These are phyloP conservation scores for Russula abietina DNA, from an alignment of 768 basidiomycete species.

Conservation along the genomic window DNA sequence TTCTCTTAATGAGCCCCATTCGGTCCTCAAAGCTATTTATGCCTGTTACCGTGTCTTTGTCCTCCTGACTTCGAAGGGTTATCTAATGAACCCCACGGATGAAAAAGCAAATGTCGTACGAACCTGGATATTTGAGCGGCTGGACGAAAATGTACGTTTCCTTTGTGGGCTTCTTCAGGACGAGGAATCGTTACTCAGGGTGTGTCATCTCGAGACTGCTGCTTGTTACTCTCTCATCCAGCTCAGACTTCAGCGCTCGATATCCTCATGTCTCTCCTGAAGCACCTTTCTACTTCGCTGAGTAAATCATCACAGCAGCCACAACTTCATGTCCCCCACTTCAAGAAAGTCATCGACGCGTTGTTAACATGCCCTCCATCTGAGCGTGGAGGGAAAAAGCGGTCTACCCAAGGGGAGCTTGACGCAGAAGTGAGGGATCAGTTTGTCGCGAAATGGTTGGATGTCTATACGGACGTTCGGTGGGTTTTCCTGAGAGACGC, in stretches of 20 bases:
- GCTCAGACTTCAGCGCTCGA: conserved; percentile 61
- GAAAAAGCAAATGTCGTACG: conserved; percentile 57
- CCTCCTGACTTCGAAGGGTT: conserved; percentile 49
- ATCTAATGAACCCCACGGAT: conserved; percentile 49
- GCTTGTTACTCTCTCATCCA: conserved; percentile 11
- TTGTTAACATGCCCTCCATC: conserved; percentile 60
- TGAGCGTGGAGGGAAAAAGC: conserved; percentile 27
- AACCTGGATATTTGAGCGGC: conserved; percentile 72
- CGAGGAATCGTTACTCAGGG: conserved; percentile 67
- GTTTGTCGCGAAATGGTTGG: conserved; percentile 69
- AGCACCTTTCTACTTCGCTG: conserved; percentile 65
- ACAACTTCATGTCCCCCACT: conserved; percentile 63
- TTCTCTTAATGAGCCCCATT: conserved; percentile 43
- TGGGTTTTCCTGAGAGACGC: conserved; percentile 87
- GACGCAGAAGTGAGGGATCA: conserved; percentile 55
- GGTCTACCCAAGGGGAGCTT: conserved; percentile 22
- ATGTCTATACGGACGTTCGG: conserved; percentile 73
- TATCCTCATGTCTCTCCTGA: conserved; percentile 71
- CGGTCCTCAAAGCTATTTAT: conserved; percentile 71
- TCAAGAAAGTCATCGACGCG: conserved; percentile 55
- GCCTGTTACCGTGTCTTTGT: conserved; percentile 77
- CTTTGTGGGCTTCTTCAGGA: conserved; percentile 68
- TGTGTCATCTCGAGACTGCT: conserved; percentile 34
- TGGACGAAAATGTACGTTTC: conserved; percentile 64
- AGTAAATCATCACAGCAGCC: conserved; percentile 44